Base-by-base conservation (phyloP, 306 rosid genomes). In the Gynostemma pentaphyllum region DNA sequence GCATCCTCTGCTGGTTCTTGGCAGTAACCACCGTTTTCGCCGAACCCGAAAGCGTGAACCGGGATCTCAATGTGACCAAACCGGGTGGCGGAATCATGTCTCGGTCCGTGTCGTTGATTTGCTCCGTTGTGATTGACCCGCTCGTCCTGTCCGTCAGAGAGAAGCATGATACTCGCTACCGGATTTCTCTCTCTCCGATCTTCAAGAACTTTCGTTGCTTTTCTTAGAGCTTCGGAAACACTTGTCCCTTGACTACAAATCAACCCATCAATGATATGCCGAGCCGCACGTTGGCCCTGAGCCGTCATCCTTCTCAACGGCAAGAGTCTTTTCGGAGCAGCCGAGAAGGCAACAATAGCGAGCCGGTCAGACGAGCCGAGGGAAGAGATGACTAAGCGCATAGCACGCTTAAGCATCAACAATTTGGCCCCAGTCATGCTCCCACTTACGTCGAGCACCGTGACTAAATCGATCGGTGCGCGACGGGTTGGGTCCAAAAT, bases 1-100 rank as follows among this genome's bases (percentile, higher is more conserved):
- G 71, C 55, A 16, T 74, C 76, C 32, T 65, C 79, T 52, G 27
- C 79, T 67, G 9, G 78, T 47, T 61, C 68, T 57, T 74, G 62
- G 75, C 68, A 8, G 70, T 70, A 23, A 19, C 64, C 29, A 12
- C 66, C 57, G 48, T 67, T 46, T 13, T 45, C 34, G 4, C 81
- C 78, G 36, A 77, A 77, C 44, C 78, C 81, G 23, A 69, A 77
- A 9, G 78, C 57, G 32, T 72, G 73, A 12, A 77, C 66, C 5
- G 78, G 75, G 5, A 74, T 56, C 34, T 60, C 65, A 8, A 55
- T 68, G 7, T 46, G 60, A 45, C 21, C 40, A 36, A 55, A 65
- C 36, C 28, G 46, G 21, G 64, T 5, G 19, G 47, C 52, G 4
- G 32, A 29, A 37, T 48, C 46, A 27, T 12, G 39, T 14, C 50